Percentiles rank a stretch among this genome's conserved stretches.
phyloP scores from a whole-genome alignment of 768 basidiomycete species.

The Cyclocybe cylindracea region DNA sequence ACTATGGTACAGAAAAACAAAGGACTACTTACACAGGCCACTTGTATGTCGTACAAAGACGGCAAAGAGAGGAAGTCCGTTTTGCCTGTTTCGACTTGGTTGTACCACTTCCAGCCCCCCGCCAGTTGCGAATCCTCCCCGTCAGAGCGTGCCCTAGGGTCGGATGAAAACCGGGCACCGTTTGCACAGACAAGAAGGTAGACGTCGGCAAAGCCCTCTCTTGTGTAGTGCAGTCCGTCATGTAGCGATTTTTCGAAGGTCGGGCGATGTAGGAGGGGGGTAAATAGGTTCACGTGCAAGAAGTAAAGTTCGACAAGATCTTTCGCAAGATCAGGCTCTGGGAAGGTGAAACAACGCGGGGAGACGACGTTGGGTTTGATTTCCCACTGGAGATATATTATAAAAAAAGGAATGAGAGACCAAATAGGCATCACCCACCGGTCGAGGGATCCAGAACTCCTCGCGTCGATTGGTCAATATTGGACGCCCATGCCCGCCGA shows the following conservation, averaged over 20 bases:
- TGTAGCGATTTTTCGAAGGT: conserved; percentile 54
- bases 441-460: conserved; percentile 15
- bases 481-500: conserved; percentile 20
- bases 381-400: neutral
- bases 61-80: conserved; percentile 58
- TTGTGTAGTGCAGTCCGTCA: conserved; percentile 44
- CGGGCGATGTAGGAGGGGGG: conserved; percentile 67
- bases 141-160: conserved; percentile 47
- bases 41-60: conserved; percentile 68
- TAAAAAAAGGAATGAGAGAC: no score
- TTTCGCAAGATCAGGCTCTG: conserved; percentile 4
- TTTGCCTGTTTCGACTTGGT: conserved; percentile 58
- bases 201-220: conserved; percentile 49
- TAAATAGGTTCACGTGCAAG: conserved; percentile 41
- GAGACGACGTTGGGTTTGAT: neutral
- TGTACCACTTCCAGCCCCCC: conserved; percentile 56
- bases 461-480: conserved; percentile 9
- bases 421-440: neutral
- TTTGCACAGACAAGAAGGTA: conserved; percentile 68
- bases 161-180: conserved; percentile 52
- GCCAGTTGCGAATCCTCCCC: conserved; percentile 32
- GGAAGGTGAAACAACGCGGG: conserved; percentile 38
- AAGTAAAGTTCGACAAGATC: conserved; percentile 50
- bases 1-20: neutral
- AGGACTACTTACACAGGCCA: conserved; percentile 41